Conservation (phyloP, 805 yeast species). For the Saccharomycopsis sp. region DNA sequence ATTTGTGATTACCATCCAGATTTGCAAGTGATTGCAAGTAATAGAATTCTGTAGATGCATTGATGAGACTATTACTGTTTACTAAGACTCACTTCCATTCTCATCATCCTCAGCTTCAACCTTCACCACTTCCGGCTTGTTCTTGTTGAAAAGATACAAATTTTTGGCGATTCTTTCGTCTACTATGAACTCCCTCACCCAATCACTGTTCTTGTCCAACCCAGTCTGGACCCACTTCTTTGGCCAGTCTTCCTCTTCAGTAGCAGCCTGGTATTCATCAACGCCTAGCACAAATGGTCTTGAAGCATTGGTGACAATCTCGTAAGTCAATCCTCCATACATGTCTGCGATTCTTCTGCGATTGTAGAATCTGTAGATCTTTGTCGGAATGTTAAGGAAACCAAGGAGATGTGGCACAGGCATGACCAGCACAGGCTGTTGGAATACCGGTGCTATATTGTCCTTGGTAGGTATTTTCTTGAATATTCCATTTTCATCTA, state of each 20-base stretch:
- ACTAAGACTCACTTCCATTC: no score
- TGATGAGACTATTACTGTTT: no score
- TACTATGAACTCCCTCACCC: constrained; percentile 69
- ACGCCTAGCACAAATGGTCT: constrained; percentile 48
- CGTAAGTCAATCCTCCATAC: constrained; percentile 47
- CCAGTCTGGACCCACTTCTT: constrained; percentile 74
- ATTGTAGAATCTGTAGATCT: constrained; percentile 73
- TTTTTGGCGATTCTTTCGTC: constrained; percentile 60
- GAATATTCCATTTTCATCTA: constrained; percentile 22
- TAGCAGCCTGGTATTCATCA: constrained; percentile 36
- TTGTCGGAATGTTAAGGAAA: constrained; percentile 63
- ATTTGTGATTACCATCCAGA: neutral
- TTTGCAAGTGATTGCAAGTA: no score
- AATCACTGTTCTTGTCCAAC: constrained; percentile 68
- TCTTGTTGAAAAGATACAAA: constrained; percentile 39
- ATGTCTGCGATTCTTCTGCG: constrained; percentile 65
- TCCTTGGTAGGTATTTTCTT: constrained; percentile 26
- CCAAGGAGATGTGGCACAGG: constrained; percentile 78
- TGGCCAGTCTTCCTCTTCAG: constrained; percentile 87
- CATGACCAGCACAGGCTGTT: constrained; percentile 72
- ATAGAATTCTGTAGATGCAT: no score
- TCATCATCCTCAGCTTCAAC: constrained; percentile 3
- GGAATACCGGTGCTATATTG: constrained; percentile 52
- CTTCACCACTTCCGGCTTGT: neutral
- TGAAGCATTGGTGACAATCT: constrained; percentile 38